phyloP scores from a whole-genome alignment of 2,329 filamentous ascomycete species.

The Cercospora sp. region DNA sequence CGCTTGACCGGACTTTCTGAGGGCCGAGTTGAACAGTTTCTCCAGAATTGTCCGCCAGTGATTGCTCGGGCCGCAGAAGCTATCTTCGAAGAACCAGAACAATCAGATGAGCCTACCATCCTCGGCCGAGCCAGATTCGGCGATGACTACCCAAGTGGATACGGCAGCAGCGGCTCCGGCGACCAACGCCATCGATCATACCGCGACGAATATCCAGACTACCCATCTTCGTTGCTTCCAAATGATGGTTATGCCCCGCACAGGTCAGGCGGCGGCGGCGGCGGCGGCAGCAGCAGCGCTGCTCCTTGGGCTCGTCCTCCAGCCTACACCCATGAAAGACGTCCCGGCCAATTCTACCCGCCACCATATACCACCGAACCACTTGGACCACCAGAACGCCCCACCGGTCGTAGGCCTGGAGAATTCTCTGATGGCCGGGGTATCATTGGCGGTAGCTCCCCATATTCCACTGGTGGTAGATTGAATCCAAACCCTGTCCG shows the following conservation, averaged over 20 bases:
- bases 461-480: not conserved
- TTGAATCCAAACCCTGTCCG: not conserved
- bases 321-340: not conserved
- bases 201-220: not conserved
- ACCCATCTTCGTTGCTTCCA: not conserved
- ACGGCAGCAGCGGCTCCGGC: not conserved
- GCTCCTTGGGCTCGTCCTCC: not conserved
- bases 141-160: not conserved
- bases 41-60: not conserved
- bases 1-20: not conserved
- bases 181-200: not conserved
- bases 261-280: not conserved
- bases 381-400: not conserved
- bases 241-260: not conserved
- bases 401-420: not conserved
- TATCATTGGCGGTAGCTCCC: not conserved
- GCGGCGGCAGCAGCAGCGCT: not conserved
- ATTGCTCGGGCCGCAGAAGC: not conserved
- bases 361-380: not conserved
- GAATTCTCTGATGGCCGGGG: not conserved
- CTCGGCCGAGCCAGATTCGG: not conserved
- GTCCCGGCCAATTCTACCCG: not conserved
- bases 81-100: not conserved
- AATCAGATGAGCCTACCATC: not conserved
- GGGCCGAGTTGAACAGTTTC: not conserved